phyloP scores from a whole-genome alignment of 192 early-diverging fungal genomes.

The Backusella psychrophila region DNA sequence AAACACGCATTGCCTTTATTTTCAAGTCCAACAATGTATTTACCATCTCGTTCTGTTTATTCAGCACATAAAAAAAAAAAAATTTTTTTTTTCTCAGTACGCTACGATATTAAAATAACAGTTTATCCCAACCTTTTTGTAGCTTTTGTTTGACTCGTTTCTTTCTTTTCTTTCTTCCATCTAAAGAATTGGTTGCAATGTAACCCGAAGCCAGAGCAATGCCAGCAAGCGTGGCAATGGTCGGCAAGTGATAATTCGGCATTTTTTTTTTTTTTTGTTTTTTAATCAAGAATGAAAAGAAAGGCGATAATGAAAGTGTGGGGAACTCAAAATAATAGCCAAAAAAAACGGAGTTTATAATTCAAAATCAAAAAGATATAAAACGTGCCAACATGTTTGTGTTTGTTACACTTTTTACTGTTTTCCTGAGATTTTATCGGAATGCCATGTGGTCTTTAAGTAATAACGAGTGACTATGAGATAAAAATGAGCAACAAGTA shows the following conservation, averaged over 20 bases:
- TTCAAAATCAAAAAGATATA: neutral
- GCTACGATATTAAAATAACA: neutral
- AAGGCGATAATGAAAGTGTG: neutral
- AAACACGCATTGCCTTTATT: constrained; percentile 95
- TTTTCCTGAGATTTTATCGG: neutral
- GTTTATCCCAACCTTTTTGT: constrained; percentile 15
- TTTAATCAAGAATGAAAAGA: neutral
- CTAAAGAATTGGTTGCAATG: constrained; percentile 1
- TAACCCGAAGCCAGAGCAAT: constrained; percentile 32
- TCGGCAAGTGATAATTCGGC: constrained; percentile 34
- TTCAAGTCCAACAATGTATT: constrained; percentile 62
- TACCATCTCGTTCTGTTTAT: constrained; percentile 28
- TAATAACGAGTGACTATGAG: neutral
- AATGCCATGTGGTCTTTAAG: neutral
- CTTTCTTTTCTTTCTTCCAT: constrained; percentile 17
- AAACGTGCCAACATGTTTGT: neutral
- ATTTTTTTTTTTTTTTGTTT: constrained; percentile 3
- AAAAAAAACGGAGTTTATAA: neutral
- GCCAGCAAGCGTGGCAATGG: constrained; percentile 30
- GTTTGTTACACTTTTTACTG: neutral
- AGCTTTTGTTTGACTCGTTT: constrained; percentile 25
- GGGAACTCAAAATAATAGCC: neutral
- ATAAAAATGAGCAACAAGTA: neutral
- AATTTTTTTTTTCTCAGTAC: neutral
- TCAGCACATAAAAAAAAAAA: neutral